Conservation (phyloP, 2,329 filamentous ascomycete genomes). For the Alternaria solani region DNA sequence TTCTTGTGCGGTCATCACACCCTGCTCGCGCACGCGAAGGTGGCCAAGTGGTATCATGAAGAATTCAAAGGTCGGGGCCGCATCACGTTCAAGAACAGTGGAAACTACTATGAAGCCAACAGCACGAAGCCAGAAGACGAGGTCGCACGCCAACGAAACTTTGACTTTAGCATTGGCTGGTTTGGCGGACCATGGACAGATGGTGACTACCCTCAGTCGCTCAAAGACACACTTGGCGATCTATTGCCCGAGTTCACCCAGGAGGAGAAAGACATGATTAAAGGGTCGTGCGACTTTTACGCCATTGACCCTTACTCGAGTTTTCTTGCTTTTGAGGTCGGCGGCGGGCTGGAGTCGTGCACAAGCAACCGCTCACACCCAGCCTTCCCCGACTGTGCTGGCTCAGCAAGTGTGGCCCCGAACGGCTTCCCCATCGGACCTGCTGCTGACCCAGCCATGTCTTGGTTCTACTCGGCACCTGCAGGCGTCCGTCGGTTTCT, state of each 20-base stretch:
- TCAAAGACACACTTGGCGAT: slow-evolving; percentile 53
- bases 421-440: slow-evolving; percentile 58
- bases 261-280: slow-evolving; percentile 53
- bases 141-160: slow-evolving; percentile 51
- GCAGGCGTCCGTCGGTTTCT: slow-evolving; percentile 53
- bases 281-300: slow-evolving; percentile 56
- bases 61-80: slow-evolving; percentile 54
- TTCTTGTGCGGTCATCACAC: slow-evolving; percentile 57
- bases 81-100: slow-evolving; percentile 56
- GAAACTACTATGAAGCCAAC: slow-evolving; percentile 54
- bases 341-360: slow-evolving; percentile 51
- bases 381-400: slow-evolving; percentile 54
- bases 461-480: slow-evolving; percentile 55
- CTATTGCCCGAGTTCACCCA: slow-evolving; percentile 50
- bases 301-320: slow-evolving; percentile 52
- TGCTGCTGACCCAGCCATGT: slow-evolving; percentile 52
- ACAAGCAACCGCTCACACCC: slow-evolving; percentile 52
- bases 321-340: slow-evolving; percentile 42
- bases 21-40: slow-evolving; percentile 54
- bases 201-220: slow-evolving; percentile 52
- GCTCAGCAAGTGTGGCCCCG: slow-evolving; percentile 42
- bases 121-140: slow-evolving; percentile 47
- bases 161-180: slow-evolving; percentile 56
- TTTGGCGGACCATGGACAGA: slow-evolving; percentile 59
- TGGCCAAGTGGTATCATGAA: slow-evolving; percentile 56